Conservation (phyloP, 2,329 filamentous ascomycete genomes). For the Elsinoe batatas region DNA sequence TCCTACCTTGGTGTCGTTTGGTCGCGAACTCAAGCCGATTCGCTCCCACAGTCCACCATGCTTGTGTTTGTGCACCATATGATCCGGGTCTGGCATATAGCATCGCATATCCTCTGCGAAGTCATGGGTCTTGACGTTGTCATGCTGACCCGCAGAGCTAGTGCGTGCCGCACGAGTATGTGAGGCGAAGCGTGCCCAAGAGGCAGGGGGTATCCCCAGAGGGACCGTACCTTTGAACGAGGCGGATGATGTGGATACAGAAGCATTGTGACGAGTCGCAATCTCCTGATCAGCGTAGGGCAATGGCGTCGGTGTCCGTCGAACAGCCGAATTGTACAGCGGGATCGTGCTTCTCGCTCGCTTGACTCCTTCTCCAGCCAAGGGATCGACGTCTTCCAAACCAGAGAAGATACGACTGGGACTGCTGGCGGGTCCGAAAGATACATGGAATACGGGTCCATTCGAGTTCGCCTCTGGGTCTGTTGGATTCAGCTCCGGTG, state of each 20-base stretch:
- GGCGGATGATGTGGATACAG: neutral
- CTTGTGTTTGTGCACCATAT: neutral
- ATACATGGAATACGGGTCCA: slow-evolving; percentile 18
- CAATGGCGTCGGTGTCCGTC: neutral
- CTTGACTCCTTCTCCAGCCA: neutral
- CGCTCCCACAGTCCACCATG: neutral
- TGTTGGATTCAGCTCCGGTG: neutral
- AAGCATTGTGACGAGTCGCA: neutral
- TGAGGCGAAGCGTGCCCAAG: slow-evolving; percentile 39
- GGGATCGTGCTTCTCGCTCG: slow-evolving; percentile 3
- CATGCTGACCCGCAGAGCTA: slow-evolving; percentile 29
- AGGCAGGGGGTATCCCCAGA: slow-evolving; percentile 21
- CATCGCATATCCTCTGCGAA: slow-evolving; percentile 25
- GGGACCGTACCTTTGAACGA: neutral
- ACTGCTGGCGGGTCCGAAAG: slow-evolving; percentile 13
- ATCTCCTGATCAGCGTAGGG: neutral
- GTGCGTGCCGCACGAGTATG: slow-evolving; percentile 35
- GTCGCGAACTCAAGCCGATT: neutral
- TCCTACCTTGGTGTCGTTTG: slow-evolving; percentile 7
- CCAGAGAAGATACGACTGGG: neutral
- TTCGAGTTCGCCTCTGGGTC: neutral
- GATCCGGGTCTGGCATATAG: slow-evolving; percentile 1
- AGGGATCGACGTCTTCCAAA: slow-evolving; percentile 16
- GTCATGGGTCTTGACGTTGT: slow-evolving; percentile 33
- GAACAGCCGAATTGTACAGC: neutral